phyloP scores from a whole-genome alignment of 2,329 filamentous ascomycete genomes.

The Eutypa lata region DNA sequence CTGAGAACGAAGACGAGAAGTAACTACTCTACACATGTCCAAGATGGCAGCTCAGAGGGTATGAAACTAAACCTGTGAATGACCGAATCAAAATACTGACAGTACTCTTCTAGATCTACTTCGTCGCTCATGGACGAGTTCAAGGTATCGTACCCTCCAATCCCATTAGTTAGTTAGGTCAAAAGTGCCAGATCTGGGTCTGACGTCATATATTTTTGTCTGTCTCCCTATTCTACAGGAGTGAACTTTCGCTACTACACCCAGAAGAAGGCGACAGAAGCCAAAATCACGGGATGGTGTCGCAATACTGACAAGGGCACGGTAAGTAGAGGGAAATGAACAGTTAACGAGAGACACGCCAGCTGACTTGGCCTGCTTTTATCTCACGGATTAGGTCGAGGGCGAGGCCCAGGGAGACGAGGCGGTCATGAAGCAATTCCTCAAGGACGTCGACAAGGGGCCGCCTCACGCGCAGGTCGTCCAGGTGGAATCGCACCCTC shows the following conservation, averaged over 20 bases:
- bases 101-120: constrained; percentile 48
- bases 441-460: constrained; percentile 73
- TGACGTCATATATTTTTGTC: constrained; percentile 14
- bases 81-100: not conserved
- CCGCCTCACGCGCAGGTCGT: constrained; percentile 70
- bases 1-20: no score
- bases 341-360: no score
- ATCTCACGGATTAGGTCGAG: constrained; percentile 74
- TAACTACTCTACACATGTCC: not conserved
- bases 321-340: constrained; percentile 34
- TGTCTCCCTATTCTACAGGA: constrained; percentile 37
- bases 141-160: constrained; percentile 53
- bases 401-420: constrained; percentile 82
- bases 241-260: constrained; percentile 59
- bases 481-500: constrained; percentile 67
- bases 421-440: constrained; percentile 62
- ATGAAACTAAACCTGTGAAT: not conserved
- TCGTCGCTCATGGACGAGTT: constrained; percentile 64
- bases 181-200: constrained; percentile 7
- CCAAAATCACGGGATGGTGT: constrained; percentile 59
- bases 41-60: constrained; percentile 9
- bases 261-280: constrained; percentile 46
- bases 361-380: not conserved
- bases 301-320: constrained; percentile 56
- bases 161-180: no score